Conservation (phyloP, 176 grass and related monocot species). For the Secale cereale region DNA sequence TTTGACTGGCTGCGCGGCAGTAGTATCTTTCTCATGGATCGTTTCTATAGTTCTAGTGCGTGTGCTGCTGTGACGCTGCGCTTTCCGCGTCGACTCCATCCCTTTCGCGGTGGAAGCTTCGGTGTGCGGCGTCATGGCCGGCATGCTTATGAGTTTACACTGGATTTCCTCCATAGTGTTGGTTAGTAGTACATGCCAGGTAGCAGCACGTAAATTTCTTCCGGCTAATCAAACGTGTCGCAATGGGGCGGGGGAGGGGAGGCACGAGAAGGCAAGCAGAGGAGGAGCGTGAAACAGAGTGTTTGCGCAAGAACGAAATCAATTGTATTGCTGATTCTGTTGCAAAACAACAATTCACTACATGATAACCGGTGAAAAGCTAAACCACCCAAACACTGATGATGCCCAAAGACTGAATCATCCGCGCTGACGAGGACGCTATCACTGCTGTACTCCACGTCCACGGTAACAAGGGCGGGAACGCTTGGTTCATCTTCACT, state of each 20-base stretch:
- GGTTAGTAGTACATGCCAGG: no score
- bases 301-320: neutral
- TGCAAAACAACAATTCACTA: neutral
- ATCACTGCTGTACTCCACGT: neutral
- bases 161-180: no score
- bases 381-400: neutral
- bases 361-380: neutral
- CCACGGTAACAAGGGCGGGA: neutral
- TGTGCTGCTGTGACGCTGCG: slow-evolving; percentile 1
- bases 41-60: neutral
- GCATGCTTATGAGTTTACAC: neutral
- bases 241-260: no score
- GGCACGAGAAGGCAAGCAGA: no score
- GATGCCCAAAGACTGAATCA: neutral
- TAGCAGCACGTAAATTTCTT: no score
- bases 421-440: neutral
- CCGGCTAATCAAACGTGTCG: neutral
- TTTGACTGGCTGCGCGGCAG: no score
- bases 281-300: no score
- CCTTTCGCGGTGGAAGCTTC: neutral
- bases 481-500: neutral
- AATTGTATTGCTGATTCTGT: neutral
- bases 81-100: slow-evolving; percentile 22
- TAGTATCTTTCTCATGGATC: neutral
- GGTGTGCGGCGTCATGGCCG: slow-evolving; percentile 17